Evolutionary conservation across 2,329 filamentous ascomycete genomes (phyloP).

Genomic region (Albophoma yamanashiensis): DNA sequence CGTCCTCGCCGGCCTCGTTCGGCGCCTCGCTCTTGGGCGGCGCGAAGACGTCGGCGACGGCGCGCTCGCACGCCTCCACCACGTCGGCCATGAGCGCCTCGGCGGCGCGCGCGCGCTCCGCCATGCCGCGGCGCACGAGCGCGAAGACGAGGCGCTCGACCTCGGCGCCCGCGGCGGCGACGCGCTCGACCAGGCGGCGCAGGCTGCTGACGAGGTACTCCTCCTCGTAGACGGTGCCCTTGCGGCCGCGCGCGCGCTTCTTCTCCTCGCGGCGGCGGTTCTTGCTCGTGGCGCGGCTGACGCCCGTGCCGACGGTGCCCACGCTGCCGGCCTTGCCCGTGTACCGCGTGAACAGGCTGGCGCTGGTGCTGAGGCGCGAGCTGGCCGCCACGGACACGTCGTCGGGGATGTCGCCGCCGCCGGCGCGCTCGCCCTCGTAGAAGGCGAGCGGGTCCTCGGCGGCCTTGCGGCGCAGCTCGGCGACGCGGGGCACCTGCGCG

Average conservation of each 20-base stretch:
- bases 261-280: constrained; percentile 85
- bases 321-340: constrained; percentile 57
- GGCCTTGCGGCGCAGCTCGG: constrained; percentile 72
- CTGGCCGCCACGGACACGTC: constrained; percentile 80
- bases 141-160: constrained; percentile 65
- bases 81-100: constrained; percentile 67
- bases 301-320: constrained; percentile 61
- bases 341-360: constrained; percentile 89
- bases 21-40: constrained; percentile 7
- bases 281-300: constrained; percentile 72
- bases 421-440: constrained; percentile 65
- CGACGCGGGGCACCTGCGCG: constrained; percentile 77
- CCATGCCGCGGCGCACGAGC: constrained; percentile 71
- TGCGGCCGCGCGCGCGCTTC: constrained; percentile 88
- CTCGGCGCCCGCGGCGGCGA: constrained; percentile 64
- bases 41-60: constrained; percentile 61
- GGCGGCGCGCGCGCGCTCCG: constrained; percentile 72
- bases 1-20: constrained; percentile 10
- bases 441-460: constrained; percentile 78
- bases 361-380: constrained; percentile 69
- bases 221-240: constrained; percentile 95
- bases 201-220: constrained; percentile 92
- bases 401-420: constrained; percentile 68
- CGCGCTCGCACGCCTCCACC: constrained; percentile 53
- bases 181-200: constrained; percentile 68